Conservation (phyloP, 2,329 filamentous ascomycete genomes). For the Colletotrichum euphorbiae region DNA sequence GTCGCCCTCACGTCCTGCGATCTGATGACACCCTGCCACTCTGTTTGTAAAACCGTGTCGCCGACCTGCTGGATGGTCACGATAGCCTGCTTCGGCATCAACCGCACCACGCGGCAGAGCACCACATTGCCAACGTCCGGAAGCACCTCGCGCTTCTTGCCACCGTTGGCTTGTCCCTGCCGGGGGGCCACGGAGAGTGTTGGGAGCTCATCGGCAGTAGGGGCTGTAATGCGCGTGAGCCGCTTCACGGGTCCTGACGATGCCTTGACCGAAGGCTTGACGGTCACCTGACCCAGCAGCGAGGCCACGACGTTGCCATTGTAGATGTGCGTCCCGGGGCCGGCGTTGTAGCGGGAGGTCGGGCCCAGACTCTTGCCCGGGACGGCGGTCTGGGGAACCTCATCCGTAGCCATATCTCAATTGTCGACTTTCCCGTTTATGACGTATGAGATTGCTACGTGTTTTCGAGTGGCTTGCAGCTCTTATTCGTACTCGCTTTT, state of each 20-base stretch:
- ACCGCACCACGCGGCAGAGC: constrained; percentile 85
- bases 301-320: constrained; percentile 82
- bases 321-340: constrained; percentile 86
- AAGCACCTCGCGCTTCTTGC: constrained; percentile 75
- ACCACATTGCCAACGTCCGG: constrained; percentile 85
- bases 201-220: constrained; percentile 57
- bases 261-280: constrained; percentile 61
- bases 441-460: constrained; percentile 15
- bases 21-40: constrained; percentile 87
- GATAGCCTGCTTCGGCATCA: constrained; percentile 86
- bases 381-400: constrained; percentile 70
- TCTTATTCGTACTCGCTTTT: constrained; percentile 11
- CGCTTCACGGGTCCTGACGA: constrained; percentile 67
- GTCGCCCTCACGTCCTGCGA: constrained; percentile 93
- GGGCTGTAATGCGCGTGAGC: constrained; percentile 66
- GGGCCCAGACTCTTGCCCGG: constrained; percentile 86
- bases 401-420: constrained; percentile 49
- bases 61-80: constrained; percentile 88
- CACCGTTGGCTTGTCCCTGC: constrained; percentile 46
- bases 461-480: not conserved
- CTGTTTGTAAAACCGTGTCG: constrained; percentile 76
- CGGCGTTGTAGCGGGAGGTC: constrained; percentile 74
- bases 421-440: constrained; percentile 2
- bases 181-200: constrained; percentile 66
- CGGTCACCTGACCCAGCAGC: constrained; percentile 77